phyloP scores from a whole-genome alignment of 2,329 filamentous ascomycete genomes.

The Penicillium frequentans region DNA sequence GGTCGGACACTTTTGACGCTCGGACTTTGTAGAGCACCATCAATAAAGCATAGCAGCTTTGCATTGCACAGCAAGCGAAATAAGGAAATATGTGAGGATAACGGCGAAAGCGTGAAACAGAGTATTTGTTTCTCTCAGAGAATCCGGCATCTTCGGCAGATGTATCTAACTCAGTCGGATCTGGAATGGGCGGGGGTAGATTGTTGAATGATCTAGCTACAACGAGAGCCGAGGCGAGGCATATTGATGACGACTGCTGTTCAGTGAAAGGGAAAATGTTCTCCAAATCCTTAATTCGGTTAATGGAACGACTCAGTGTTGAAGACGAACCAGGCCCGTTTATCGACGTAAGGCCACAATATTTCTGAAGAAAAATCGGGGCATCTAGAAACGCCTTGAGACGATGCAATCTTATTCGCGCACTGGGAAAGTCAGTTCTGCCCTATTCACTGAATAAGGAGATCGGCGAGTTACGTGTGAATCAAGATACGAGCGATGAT shows the following conservation, averaged over 20 bases:
- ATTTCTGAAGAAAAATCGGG: neutral
- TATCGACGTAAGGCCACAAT: slow-evolving; percentile 1
- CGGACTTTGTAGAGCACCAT: neutral
- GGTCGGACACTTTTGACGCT: neutral
- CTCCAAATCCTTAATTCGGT: neutral
- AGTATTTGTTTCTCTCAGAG: too few species aligned
- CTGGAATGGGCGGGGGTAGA: neutral
- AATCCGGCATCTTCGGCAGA: neutral
- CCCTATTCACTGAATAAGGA: neutral
- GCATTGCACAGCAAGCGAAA: neutral
- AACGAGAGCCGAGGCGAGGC: neutral
- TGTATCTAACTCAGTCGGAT: neutral
- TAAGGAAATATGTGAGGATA: neutral
- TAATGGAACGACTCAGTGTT: neutral
- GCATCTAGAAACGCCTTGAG: neutral
- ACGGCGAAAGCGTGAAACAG: too few species aligned
- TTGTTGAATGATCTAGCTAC: neutral
- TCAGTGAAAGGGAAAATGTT: neutral
- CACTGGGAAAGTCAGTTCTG: neutral
- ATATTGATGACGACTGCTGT: neutral
- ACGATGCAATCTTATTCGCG: slow-evolving; percentile 1
- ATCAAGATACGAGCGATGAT: too few species aligned
- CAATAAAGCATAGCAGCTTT: neutral
- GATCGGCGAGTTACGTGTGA: too few species aligned
- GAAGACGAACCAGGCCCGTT: neutral